Base-by-base conservation (phyloP, 73 alveolate species). In the Diophrys sp. region DNA sequence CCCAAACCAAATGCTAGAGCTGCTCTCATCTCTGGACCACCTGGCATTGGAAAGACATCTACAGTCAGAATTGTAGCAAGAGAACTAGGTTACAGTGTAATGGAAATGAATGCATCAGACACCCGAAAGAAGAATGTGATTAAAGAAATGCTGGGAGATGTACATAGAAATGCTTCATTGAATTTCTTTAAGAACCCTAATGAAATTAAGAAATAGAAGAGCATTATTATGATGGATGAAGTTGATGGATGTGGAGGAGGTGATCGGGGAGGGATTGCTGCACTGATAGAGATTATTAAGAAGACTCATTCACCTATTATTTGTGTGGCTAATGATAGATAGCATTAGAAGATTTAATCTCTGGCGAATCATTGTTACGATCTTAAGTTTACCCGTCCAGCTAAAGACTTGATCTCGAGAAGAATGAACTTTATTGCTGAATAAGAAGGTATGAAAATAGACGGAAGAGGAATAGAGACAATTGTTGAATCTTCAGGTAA, bases 31-130 rank as follows among this genome's bases (percentile, higher is more conserved):
- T 87, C 98, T 34, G 99, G 99, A 5, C 99, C 99, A 25, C 99
- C 99, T 18, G 99, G 99, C 27, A 96, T 97, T 32, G 99, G 99
- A 2, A 98, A 98, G 89, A 96, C 99, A 18, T 81, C 99, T 18
- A 82, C 99, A 28, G 98, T 96, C 25, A 81, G 99, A 78, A 84
- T 96, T 68, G 87, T 97, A 0, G 94, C 98, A n/a, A 80, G 83
- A 78, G 80, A 81, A 74, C 87, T 94, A 79, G 97, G 97, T 33
- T 97, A 87, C 81, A 90, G 95, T 90, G 93, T 95, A 44, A 80
- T 92, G 67, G 99, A 97, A 75, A 89, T 93, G 75, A 98, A 98
- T 88, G 99, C 99, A 2, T 91, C 99, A 11, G 99, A 96, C 54
- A 87, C 93, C 33, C 89, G 99, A 81, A 94, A 95, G 73, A 98